Evolutionary conservation across 2,329 filamentous ascomycete genomes (phyloP), one percentile per base, ranked within the genome.

Genomic region (Trichoderma simmonsii): DNA sequence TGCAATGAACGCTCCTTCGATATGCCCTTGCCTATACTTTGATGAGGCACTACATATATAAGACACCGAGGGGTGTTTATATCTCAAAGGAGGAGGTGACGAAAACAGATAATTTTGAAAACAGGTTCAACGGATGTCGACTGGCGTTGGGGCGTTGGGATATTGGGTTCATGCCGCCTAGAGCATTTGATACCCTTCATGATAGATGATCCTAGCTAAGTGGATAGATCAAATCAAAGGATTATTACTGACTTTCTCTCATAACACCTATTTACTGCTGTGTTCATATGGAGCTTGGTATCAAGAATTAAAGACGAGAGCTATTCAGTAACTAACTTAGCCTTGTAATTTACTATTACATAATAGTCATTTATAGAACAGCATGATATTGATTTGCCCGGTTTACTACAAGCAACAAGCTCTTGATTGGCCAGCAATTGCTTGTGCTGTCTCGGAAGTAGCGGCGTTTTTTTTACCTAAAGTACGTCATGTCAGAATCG

Each of bases 191-290:
- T 71, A 71, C 69, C 68, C 61, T 75, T 73, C 60, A 62, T 63
- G 60, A 65, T 72, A 69, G 63, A 60, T 62, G 70, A 73, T 71
- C 39, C 71, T 71, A 70, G 67, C 51, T 63, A 75, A 77, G 73
- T 74, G 73, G 71, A 75, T 78, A 63, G 43, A 70, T 8, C 7
- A 18, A 21, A 56, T 48, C 36, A 28, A 48, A 51, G 48, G n/a
- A 36, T 48, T 18, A 48, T 24, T 6, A 15, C 18, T 14, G 9
- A 14, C 9, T 43, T 43, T 8, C 9, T 21, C 11, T 5, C 15
- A 39, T 9, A 34, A 14, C 32, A 21, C 9, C 2, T 7, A n/a
- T 60, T n/a, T 21, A 60, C n/a, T n/a, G 9, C 6, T 60, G 12
- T 54, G 48, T 21, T 51, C 18, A 51, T 21, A 51, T 21, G 43